Evolutionary conservation across 2,329 filamentous ascomycete genomes (phyloP).

Genomic region (Sporothrix pallida): DNA sequence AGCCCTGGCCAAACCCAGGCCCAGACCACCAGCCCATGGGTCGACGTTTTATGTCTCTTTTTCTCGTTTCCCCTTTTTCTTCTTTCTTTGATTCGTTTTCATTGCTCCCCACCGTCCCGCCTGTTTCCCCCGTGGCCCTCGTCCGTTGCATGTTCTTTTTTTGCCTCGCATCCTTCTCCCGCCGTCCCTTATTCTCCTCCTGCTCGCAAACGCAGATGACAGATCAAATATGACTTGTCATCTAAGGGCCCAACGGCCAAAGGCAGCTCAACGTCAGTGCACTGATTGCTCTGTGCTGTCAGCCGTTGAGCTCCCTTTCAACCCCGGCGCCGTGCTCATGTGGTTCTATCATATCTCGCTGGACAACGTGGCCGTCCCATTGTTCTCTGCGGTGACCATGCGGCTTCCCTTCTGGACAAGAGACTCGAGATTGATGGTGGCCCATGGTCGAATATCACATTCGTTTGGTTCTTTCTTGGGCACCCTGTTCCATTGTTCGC

Average conservation of each 20-base stretch:
- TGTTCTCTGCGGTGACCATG: conserved; percentile 9
- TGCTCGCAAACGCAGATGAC: conserved; percentile 23
- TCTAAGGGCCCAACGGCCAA: not conserved
- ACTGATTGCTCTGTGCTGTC: not conserved
- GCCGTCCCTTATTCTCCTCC: not conserved
- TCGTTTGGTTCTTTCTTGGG: not conserved
- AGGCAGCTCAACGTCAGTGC: conserved; percentile 5
- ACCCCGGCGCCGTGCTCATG: too few species aligned
- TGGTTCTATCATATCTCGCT: conserved; percentile 8
- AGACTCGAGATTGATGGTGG: not conserved
- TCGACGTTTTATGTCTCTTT: not conserved
- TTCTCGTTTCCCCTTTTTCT: too few species aligned
- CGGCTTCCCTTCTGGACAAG: not conserved
- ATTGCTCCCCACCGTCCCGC: not conserved
- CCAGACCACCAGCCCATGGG: conserved; percentile 19
- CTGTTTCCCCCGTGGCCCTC: not conserved
- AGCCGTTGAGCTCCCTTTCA: not conserved
- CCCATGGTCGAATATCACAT: not conserved
- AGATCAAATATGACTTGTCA: conserved; percentile 35
- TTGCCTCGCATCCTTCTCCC: conserved; percentile 9
- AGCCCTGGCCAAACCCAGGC: not conserved
- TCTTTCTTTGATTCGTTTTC: not conserved
- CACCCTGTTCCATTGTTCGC: not conserved
- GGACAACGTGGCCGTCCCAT: not conserved
- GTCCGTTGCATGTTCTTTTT: conserved; percentile 9